phyloP scores from a whole-genome alignment of 2,329 filamentous ascomycete species.

The Fusarium globosum region DNA sequence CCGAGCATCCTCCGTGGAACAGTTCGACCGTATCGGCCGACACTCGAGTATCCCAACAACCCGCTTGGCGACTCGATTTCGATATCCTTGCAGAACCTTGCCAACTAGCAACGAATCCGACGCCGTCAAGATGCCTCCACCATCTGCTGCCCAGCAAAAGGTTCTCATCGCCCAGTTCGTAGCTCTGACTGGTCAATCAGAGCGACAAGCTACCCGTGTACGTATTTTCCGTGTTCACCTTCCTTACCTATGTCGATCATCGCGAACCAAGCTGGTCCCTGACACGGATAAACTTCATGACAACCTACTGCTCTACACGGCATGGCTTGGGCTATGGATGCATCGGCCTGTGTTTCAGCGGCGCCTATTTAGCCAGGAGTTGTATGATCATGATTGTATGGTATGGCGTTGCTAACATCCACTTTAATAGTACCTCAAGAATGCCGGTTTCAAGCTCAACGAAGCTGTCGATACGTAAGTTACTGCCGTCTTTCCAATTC shows the following conservation, averaged over 20 bases:
- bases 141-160: constrained; percentile 54
- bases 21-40: neutral
- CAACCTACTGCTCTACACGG: constrained; percentile 21
- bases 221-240: constrained; percentile 39
- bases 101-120: neutral
- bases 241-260: neutral
- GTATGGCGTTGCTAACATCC: constrained; percentile 40
- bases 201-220: constrained; percentile 59
- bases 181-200: constrained; percentile 56
- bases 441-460: constrained; percentile 61
- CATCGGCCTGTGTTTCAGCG: constrained; percentile 32
- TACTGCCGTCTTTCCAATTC: constrained; percentile 14
- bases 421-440: constrained; percentile 58
- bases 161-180: constrained; percentile 56
- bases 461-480: constrained; percentile 69
- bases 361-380: constrained; percentile 31
- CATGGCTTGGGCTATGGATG: constrained; percentile 5
- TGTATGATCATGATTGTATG: constrained; percentile 16
- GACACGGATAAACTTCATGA: constrained; percentile 12
- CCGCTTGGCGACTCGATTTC: neutral
- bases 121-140: constrained; percentile 50
- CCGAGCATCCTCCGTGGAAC: constrained; percentile 1
- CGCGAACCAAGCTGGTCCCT: constrained; percentile 9
- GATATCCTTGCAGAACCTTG: neutral
- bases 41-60: neutral